Evolutionary conservation across 2,329 filamentous ascomycete species (phyloP).

Genomic region (Stagonosporopsis vannaccii): DNA sequence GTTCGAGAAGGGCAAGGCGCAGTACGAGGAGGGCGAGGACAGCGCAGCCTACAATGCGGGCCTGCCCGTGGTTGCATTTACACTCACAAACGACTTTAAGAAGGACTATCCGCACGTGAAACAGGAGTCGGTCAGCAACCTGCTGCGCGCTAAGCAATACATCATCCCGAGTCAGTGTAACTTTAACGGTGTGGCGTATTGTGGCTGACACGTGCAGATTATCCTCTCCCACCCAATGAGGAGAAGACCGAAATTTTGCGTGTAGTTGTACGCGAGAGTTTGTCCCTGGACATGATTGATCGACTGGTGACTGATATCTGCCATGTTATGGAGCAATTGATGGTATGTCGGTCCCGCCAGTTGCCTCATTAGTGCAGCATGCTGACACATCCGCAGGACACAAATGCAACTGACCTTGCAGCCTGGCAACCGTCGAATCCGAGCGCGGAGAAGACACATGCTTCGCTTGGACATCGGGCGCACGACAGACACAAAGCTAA

Average conservation of each 20-base stretch:
- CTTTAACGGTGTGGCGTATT: slow-evolving; percentile 7
- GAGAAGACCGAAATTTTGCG: slow-evolving; percentile 70
- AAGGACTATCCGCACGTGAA: slow-evolving; percentile 68
- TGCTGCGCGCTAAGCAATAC: slow-evolving; percentile 72
- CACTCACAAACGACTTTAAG: slow-evolving; percentile 65
- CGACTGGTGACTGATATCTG: slow-evolving; percentile 68
- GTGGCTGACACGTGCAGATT: slow-evolving; percentile 55
- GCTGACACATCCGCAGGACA: slow-evolving; percentile 37
- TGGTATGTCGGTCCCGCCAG: slow-evolving; percentile 39
- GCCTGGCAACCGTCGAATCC: slow-evolving; percentile 54
- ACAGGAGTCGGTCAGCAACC: slow-evolving; percentile 68
- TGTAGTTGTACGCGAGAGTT: slow-evolving; percentile 71
- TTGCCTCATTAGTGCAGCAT: too few relatives aligned
- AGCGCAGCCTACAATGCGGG: slow-evolving; percentile 68
- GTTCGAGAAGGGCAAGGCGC: slow-evolving; percentile 52
- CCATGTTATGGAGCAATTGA: slow-evolving; percentile 66
- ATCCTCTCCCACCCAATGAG: slow-evolving; percentile 68
- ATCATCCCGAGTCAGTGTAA: slow-evolving; percentile 67
- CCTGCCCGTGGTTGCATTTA: slow-evolving; percentile 73
- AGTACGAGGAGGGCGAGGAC: slow-evolving; percentile 58
- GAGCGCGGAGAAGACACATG: slow-evolving; percentile 54
- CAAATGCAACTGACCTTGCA: slow-evolving; percentile 60
- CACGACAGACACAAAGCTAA: slow-evolving; percentile 55
- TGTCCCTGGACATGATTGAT: slow-evolving; percentile 73
- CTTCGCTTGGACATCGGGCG: slow-evolving; percentile 40